Evolutionary conservation across 1,139 yeast species (phyloP).

Genomic region (Blastobotrys apis): DNA sequence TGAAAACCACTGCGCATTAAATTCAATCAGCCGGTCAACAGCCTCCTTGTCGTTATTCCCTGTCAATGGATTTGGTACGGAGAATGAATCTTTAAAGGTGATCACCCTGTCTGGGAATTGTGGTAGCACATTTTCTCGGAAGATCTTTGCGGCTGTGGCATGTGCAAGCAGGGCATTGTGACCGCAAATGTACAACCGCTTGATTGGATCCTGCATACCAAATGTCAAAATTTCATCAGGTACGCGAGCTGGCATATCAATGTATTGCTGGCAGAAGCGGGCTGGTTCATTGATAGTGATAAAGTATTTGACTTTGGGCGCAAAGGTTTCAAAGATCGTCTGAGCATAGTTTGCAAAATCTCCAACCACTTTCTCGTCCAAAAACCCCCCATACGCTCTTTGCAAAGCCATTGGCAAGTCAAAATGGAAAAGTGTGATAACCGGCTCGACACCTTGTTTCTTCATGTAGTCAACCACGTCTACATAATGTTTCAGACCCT

Average conservation of each 20-base stretch:
- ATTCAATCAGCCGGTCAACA: constrained; percentile 32
- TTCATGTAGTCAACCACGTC: constrained; percentile 35
- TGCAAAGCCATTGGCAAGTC: constrained; percentile 33
- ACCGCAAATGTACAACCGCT: constrained; percentile 22
- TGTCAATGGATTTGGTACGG: neutral
- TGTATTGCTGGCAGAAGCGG: neutral
- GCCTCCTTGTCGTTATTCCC: constrained; percentile 23
- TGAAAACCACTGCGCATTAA: constrained; percentile 32
- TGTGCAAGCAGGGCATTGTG: constrained; percentile 35
- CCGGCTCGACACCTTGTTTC: constrained; percentile 33
- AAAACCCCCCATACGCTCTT: constrained; percentile 32
- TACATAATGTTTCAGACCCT: constrained; percentile 36
- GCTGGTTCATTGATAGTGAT: constrained; percentile 38
- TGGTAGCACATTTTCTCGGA: constrained; percentile 33
- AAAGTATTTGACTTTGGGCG: constrained; percentile 37
- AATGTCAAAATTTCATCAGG: constrained; percentile 22
- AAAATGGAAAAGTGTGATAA: constrained; percentile 37
- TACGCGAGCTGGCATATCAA: constrained; percentile 30
- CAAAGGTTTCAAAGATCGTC: constrained; percentile 34
- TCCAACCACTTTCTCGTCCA: constrained; percentile 31
- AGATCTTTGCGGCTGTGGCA: constrained; percentile 33
- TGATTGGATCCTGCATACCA: constrained; percentile 5
- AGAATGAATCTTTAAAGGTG: constrained; percentile 25
- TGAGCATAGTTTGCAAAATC: constrained; percentile 38
- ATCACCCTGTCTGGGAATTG: constrained; percentile 25